These are phyloP conservation scores for Epichloe baconii DNA, from an alignment of 2,329 filamentous ascomycete species.

Conservation along the genomic window DNA sequence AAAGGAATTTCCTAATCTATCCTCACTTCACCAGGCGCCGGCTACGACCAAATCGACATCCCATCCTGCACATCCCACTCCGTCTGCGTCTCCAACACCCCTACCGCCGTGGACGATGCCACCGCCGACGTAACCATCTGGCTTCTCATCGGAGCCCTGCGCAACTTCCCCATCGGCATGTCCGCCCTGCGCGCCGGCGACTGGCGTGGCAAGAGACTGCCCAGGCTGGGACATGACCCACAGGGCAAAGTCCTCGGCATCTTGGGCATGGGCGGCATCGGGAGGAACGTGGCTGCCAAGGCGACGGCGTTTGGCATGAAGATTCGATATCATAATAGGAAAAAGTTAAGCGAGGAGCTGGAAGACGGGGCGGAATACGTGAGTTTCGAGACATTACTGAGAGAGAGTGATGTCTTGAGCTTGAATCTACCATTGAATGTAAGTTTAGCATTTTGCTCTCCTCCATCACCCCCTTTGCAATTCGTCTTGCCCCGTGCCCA, in stretches of 20 bases:
- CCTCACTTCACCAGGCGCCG: conserved; percentile 43
- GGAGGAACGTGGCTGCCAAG: conserved; percentile 62
- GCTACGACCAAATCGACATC: conserved; percentile 74
- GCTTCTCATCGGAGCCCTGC: conserved; percentile 65
- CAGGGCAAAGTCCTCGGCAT: conserved; percentile 69
- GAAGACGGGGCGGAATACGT: conserved; percentile 53
- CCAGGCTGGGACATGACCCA: conserved; percentile 60
- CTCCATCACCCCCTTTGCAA: background rate
- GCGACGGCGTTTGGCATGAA: conserved; percentile 64
- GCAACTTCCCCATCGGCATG: conserved; percentile 59
- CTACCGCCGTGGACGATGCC: conserved; percentile 68
- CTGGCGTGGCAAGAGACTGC: conserved; percentile 49
- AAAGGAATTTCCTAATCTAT: background rate
- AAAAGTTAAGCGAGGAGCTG: conserved; percentile 40
- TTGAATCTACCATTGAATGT: conserved; percentile 74
- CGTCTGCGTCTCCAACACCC: conserved; percentile 67
- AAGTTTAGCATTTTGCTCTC: conserved; percentile 25
- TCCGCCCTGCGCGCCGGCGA: conserved; percentile 48
- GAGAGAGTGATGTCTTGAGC: conserved; percentile 61
- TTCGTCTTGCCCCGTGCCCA: background rate
- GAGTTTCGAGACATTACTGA: conserved; percentile 58
- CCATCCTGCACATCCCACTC: conserved; percentile 52
- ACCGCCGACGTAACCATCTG: conserved; percentile 76
- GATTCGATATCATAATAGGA: conserved; percentile 63
- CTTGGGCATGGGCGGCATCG: conserved; percentile 77